Conservation (phyloP, 495 filamentous ascomycete species). For the Penicillium cinerascens region DNA sequence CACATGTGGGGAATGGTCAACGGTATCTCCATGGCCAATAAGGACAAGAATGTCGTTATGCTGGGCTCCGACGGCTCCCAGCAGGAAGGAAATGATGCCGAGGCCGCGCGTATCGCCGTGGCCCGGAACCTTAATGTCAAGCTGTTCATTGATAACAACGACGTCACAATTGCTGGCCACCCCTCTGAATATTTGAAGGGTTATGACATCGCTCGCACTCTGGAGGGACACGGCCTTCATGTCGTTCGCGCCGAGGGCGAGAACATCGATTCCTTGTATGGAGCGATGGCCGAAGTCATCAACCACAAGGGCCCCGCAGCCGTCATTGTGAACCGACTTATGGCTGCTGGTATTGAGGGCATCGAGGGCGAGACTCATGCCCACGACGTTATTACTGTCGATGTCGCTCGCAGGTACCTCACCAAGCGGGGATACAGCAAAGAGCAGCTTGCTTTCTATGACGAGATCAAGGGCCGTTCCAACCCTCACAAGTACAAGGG, state of each 20-base stretch:
- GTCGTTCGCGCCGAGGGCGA: constrained; percentile 35
- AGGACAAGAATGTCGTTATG: constrained; percentile 33
- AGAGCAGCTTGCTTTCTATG: constrained; percentile 36
- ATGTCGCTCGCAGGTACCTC: constrained; percentile 39
- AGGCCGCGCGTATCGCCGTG: constrained; percentile 38
- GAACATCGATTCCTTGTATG: constrained; percentile 33
- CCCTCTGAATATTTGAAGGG: constrained; percentile 37
- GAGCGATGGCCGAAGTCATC: constrained; percentile 30
- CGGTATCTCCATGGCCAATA: constrained; percentile 37
- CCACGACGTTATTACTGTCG: constrained; percentile 39
- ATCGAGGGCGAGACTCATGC: constrained; percentile 35
- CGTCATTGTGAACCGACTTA: constrained; percentile 32
- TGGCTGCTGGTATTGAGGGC: constrained; percentile 36
- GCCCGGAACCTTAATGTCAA: constrained; percentile 38
- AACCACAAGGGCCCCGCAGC: constrained; percentile 34
- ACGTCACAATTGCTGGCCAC: constrained; percentile 40
- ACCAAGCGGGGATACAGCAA: constrained; percentile 35
- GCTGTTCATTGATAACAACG: constrained; percentile 42
- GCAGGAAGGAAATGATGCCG: constrained; percentile 42
- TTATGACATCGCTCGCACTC: constrained; percentile 30
- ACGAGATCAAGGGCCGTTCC: constrained; percentile 34
- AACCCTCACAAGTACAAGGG: constrained; percentile 36
- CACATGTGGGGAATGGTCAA: constrained; percentile 44
- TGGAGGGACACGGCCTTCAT: constrained; percentile 33
- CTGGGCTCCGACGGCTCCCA: constrained; percentile 41